These are phyloP conservation scores for Athelia psychrophila DNA, from an alignment of 1,284 basidiomycete species.

Conservation along the genomic window DNA sequence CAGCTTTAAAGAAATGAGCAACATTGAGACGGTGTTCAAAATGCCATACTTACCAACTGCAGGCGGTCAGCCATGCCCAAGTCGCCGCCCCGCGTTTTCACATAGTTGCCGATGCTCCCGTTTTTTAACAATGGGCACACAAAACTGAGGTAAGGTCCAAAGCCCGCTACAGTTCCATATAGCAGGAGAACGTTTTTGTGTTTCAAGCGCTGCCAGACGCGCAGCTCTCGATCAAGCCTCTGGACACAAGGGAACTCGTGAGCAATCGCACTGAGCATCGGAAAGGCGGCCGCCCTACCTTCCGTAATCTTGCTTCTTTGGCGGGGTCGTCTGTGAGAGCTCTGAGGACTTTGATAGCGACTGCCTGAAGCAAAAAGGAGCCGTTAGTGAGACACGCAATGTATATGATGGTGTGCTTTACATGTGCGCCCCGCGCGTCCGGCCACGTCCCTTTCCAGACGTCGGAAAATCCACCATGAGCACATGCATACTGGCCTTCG, in stretches of 20 bases:
- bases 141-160: constrained; percentile 39
- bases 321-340: constrained; percentile 25
- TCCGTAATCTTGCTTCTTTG: constrained; percentile 27
- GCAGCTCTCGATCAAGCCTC: constrained; percentile 36
- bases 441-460: constrained; percentile 38
- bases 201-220: constrained; percentile 36
- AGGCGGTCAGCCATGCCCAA: constrained; percentile 32
- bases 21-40: background rate
- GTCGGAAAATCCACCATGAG: constrained; percentile 43
- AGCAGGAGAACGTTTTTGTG: constrained; percentile 40
- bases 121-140: constrained; percentile 49
- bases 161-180: constrained; percentile 33
- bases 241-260: constrained; percentile 9
- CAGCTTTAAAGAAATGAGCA: constrained; percentile 19
- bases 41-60: constrained; percentile 23
- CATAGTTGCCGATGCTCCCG: constrained; percentile 40
- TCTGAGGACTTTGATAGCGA: constrained; percentile 43
- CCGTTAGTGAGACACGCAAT: too few relatives aligned
- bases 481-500: constrained; percentile 31
- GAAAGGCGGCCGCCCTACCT: too few relatives aligned
- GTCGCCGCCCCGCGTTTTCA: constrained; percentile 35
- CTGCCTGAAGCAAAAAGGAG: constrained; percentile 16
- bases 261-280: too few relatives aligned
- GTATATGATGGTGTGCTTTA: too few relatives aligned
- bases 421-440: constrained; percentile 8